Evolutionary conservation across 2,329 filamentous ascomycete genomes (phyloP).

Genomic region (Tolypocladium nubicola): DNA sequence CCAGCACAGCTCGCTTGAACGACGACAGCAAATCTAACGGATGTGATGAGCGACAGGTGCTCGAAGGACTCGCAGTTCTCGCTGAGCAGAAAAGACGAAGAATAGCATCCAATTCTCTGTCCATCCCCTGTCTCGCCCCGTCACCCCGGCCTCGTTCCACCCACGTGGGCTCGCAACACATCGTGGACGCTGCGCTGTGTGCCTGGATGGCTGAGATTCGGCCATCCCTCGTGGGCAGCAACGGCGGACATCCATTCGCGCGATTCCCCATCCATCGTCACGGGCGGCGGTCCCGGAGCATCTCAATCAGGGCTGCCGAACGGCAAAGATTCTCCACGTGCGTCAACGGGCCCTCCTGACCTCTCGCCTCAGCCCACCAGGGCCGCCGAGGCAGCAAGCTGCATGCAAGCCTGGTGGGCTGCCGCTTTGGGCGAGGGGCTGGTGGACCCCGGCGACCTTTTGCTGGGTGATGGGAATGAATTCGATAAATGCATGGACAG

Average conservation of each 20-base stretch:
- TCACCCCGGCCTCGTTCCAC: background rate
- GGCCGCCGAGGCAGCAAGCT: background rate
- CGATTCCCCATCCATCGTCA: background rate
- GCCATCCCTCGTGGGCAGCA: background rate
- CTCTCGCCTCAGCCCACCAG: background rate
- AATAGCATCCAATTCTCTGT: too few relatives aligned
- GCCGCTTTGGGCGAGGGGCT: background rate
- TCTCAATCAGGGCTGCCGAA: background rate
- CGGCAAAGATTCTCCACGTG: background rate
- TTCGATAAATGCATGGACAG: background rate
- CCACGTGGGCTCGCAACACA: background rate
- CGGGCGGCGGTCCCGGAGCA: background rate
- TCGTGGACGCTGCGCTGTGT: background rate
- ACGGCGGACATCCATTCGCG: background rate
- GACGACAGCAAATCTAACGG: too few relatives aligned
- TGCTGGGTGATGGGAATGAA: background rate
- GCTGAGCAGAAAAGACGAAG: too few relatives aligned
- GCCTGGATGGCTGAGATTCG: background rate
- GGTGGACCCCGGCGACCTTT: background rate
- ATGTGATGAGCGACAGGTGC: too few relatives aligned
- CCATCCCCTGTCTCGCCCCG: too few relatives aligned
- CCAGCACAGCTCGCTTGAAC: too few relatives aligned
- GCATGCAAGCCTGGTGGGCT: background rate
- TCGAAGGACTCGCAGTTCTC: too few relatives aligned
- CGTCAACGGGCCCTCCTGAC: background rate